Evolutionary conservation across 2,329 filamentous ascomycete genomes (phyloP), one percentile per base, ranked within the genome.

Genomic region (Mycogone perniciosa): DNA sequence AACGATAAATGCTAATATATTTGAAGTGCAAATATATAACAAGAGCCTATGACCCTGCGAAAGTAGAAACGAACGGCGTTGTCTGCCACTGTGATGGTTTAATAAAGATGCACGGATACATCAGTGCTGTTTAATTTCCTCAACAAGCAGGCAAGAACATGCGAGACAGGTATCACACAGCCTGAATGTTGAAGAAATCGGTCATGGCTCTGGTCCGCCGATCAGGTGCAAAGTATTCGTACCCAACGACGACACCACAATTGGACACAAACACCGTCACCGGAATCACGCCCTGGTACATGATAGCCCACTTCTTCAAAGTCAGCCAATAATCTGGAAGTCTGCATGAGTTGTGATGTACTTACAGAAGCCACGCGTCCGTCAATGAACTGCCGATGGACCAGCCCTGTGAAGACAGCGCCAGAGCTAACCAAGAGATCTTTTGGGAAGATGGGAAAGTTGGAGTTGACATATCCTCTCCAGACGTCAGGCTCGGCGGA

Each of bases 401-500:
- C 59, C 1, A 67, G 41, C 0, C 64, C 62, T 0, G 49, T 47
- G 34, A 62, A 66, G 0, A 63, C 59, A 2, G 64, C 64, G 0
- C 51, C 59, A 4, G 51, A 38, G 0, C 56, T 47, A 6, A 66
- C 48, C 27, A 71, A 57, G 10, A 68, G 50, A 7, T 65, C 58
- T 4, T 59, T 52, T 0, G 45, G 44, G 13, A 71, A 63, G 6
- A 71, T 58, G 0, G 68, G 67, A 41, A 64, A 71, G n/a, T 67
- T 67, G 0, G 67, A 65, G 48, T 67, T 67, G 8, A 68, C 66
- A 7, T 68, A 69, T 10, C 62, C 67, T 33, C 60, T 60, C 62
- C 61, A 71, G 0, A 66, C 43, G 1, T 47, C 53, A 0, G 62
- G 60, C 2, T 56, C 52, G 0, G 46, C 47, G 1, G 50, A 54